Evolutionary conservation across 2,329 filamentous ascomycete genomes (phyloP).

Genomic region (Eurotiales sp.): DNA sequence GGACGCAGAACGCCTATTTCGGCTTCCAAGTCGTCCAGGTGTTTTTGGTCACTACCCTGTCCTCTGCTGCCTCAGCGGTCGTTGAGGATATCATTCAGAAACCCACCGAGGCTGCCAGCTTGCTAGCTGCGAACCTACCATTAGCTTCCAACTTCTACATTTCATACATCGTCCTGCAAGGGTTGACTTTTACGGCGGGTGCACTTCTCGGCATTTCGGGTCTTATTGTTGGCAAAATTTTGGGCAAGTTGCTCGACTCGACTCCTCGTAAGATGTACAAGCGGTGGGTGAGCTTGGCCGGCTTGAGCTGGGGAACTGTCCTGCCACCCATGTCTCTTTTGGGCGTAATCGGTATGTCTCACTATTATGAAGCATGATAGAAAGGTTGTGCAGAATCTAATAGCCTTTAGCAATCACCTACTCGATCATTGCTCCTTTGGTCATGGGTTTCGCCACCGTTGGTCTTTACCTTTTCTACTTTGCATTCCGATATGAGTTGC

Average conservation of each 20-base stretch:
- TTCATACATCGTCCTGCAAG: slow-evolving; percentile 91
- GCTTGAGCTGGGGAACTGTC: slow-evolving; percentile 78
- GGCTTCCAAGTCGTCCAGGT: slow-evolving; percentile 70
- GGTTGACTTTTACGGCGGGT: slow-evolving; percentile 71
- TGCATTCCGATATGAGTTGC: slow-evolving; percentile 84
- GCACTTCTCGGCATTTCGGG: slow-evolving; percentile 71
- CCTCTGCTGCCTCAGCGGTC: slow-evolving; percentile 73
- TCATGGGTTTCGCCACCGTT: slow-evolving; percentile 75
- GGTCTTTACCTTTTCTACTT: slow-evolving; percentile 80
- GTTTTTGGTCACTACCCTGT: slow-evolving; percentile 80
- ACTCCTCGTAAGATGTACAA: slow-evolving; percentile 77
- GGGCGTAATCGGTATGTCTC: slow-evolving; percentile 65
- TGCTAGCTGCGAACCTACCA: slow-evolving; percentile 73
- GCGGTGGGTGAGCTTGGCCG: slow-evolving; percentile 69
- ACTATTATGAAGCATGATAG: too few species aligned
- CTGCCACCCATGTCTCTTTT: slow-evolving; percentile 79
- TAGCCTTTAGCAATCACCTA: slow-evolving; percentile 84
- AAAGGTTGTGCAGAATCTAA: too few species aligned
- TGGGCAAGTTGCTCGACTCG: slow-evolving; percentile 70
- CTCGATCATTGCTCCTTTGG: slow-evolving; percentile 78
- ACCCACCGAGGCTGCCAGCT: slow-evolving; percentile 57
- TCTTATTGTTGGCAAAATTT: slow-evolving; percentile 67
- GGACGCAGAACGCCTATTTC: slow-evolving; percentile 89
- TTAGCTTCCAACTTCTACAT: slow-evolving; percentile 91
- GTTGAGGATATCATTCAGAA: slow-evolving; percentile 59